Percentiles rank a stretch among this genome's conserved stretches.
These are phyloP conservation scores for Solanum rostratum DNA, from an alignment of 257 asterid genomes.

Conservation along the genomic window DNA sequence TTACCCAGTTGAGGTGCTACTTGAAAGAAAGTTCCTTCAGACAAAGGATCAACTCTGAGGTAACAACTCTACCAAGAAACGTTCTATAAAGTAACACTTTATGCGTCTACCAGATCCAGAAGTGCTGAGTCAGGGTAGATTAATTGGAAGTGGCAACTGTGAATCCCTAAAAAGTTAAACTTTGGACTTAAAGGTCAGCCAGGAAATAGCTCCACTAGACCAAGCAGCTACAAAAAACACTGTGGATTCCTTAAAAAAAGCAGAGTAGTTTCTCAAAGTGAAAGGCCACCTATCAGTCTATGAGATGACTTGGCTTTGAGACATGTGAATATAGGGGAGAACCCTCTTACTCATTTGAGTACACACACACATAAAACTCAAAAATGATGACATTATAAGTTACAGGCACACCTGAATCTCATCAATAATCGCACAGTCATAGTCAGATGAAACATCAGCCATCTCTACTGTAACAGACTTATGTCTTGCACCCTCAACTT, in stretches of 20 bases:
- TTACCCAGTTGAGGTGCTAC: not conserved
- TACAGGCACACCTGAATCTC: conserved; percentile 69
- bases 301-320: not conserved
- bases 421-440: conserved; percentile 84
- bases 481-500: conserved; percentile 81
- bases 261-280: not conserved
- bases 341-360: not conserved
- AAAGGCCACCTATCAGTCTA: not conserved
- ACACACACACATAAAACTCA: not conserved
- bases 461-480: conserved; percentile 89
- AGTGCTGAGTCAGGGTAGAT: not conserved
- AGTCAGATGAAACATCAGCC: conserved; percentile 66
- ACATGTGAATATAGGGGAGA: not conserved
- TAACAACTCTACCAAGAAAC: not conserved
- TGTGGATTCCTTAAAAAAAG: not conserved
- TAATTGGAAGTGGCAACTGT: not conserved
- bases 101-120: not conserved
- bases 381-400: not conserved
- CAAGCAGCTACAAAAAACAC: not conserved
- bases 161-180: not conserved
- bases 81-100: not conserved
- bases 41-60: not conserved
- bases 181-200: not conserved
- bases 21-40: not conserved
- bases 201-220: not conserved